Evolutionary conservation across 768 basidiomycete species (phyloP), one percentile per base, ranked within the genome.

Genomic region (Termitomyces sp.): DNA sequence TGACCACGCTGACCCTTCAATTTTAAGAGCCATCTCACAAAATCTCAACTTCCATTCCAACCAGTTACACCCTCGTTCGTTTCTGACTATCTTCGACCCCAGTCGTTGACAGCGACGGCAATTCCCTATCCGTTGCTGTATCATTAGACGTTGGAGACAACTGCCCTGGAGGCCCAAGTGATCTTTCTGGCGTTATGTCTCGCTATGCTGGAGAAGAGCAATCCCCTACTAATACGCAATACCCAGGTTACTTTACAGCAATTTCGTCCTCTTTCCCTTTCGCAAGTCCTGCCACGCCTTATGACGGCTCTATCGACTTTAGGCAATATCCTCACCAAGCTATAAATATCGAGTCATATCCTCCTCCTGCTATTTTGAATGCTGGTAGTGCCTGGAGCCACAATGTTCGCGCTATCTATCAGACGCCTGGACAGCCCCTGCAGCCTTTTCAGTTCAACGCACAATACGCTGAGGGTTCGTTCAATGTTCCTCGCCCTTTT

Each of bases 271-370:
- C 61, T 30, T 55, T 32, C 10, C 30, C 30, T 32, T 32, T 32
- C 9, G 9, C 9, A 32, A 32, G 30, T 32, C 9, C 30, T 32
- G 1, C 30, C 30, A 32, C 66, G 17, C 59, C 64, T 5, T 77
- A 74, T 58, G 62, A 64, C 57, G 74, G 73, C 32, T 68, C 61
- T 19, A 43, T 63, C 28, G 64, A 62, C 61, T 78, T 74, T 56
- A 64, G 75, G 53, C 79, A 74, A 66, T 68, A 79, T 60, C 58
- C 73, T 3, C 78, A 75, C 61, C 71, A 72, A 21, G 67, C 70
- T 12, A 59, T 70, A 51, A 69, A 55, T 34, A 65, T 76, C 57
- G 65, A 37, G 21, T 21, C 63, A n/a, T 75, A 69, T 43, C 74
- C 70, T 42, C 61, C 68, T 48, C 60, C 67, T 5, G 61, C 65